Percentiles rank a stretch among this genome's conserved stretches.
These are phyloP conservation scores for Pseudopediastrum boryanum DNA, from an alignment of 139 green algal species.

Conservation along the genomic window DNA sequence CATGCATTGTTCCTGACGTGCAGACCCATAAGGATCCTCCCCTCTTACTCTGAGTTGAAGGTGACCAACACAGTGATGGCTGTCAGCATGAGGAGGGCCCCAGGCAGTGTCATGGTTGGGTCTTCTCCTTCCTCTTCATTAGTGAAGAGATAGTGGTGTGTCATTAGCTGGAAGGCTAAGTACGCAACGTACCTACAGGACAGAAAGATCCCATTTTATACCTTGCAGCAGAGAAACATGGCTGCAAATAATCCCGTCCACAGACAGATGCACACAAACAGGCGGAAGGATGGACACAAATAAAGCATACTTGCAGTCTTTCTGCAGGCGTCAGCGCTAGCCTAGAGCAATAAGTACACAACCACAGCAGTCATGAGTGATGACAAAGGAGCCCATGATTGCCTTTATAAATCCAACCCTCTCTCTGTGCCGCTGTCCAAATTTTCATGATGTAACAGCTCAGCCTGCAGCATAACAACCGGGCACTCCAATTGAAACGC, in stretches of 20 bases:
- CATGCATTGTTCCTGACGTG: not conserved
- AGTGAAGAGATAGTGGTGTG: slow-evolving; percentile 67
- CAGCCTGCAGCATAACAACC: not conserved
- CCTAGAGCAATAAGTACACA: not conserved
- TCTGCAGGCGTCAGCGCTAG: not conserved
- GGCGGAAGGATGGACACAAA: not conserved
- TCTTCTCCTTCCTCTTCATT: slow-evolving; percentile 55
- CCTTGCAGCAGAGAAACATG: not conserved
- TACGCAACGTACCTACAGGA: slow-evolving; percentile 75
- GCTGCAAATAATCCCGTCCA: not conserved
- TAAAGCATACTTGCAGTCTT: not conserved
- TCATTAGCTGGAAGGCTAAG: slow-evolving; percentile 85
- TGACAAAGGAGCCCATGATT: not conserved
- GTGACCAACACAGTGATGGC: slow-evolving; percentile 78
- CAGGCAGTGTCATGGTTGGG: slow-evolving; percentile 68
- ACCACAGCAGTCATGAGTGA: not conserved
- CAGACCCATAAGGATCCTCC: not conserved
- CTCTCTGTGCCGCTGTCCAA: too few relatives aligned
- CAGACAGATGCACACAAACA: not conserved
- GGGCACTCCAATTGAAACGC: not conserved
- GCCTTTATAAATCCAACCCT: too few relatives aligned
- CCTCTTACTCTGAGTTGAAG: slow-evolving; percentile 68
- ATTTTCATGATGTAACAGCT: not conserved
- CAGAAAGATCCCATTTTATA: not conserved
- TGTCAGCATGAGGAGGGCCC: slow-evolving; percentile 56